A percentile compares a stretch with the other conserved stretches of the same genome.
These are phyloP conservation scores for Arachis hypogaea DNA, from an alignment of 306 rosid genomes.

Conservation along the genomic window DNA sequence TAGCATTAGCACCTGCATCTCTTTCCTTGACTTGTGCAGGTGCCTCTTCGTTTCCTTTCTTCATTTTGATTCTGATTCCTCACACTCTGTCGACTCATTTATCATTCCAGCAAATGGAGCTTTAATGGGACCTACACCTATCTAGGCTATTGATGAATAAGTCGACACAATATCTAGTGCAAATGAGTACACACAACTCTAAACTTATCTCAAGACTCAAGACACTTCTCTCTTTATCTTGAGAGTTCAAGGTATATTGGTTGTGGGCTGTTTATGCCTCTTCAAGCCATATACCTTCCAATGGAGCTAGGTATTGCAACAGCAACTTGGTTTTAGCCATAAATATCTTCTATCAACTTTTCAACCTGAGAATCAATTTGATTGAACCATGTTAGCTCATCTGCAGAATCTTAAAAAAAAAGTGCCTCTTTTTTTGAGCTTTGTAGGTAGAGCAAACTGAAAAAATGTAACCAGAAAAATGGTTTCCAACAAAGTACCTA, in stretches of 20 bases:
- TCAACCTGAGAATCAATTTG: constrained; percentile 42
- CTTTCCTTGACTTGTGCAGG: constrained; percentile 33
- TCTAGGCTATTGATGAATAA: too few relatives aligned
- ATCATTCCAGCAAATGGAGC: too few relatives aligned
- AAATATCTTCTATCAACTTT: constrained; percentile 28
- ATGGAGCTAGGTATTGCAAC: constrained; percentile 33
- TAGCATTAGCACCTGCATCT: constrained; percentile 29
- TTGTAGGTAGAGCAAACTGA: constrained; percentile 1
- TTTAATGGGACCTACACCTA: too few relatives aligned
- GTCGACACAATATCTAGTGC: too few relatives aligned
- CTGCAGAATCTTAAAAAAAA: constrained; percentile 32
- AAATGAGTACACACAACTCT: too few relatives aligned
- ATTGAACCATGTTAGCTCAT: constrained; percentile 27
- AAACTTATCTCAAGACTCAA: background rate
- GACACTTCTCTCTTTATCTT: constrained; percentile 12
- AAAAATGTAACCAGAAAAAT: background rate
- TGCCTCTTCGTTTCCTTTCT: constrained; percentile 4
- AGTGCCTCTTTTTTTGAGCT: background rate
- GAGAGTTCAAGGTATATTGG: constrained; percentile 36
- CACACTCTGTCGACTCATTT: background rate
- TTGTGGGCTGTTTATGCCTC: constrained; percentile 47
- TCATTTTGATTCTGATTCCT: constrained; percentile 30
- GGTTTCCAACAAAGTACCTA: background rate
- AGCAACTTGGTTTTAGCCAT: constrained; percentile 19
- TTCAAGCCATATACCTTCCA: constrained; percentile 43